Conservation (phyloP, 352 stramenopile species). For the Pythium phragmiticola region DNA sequence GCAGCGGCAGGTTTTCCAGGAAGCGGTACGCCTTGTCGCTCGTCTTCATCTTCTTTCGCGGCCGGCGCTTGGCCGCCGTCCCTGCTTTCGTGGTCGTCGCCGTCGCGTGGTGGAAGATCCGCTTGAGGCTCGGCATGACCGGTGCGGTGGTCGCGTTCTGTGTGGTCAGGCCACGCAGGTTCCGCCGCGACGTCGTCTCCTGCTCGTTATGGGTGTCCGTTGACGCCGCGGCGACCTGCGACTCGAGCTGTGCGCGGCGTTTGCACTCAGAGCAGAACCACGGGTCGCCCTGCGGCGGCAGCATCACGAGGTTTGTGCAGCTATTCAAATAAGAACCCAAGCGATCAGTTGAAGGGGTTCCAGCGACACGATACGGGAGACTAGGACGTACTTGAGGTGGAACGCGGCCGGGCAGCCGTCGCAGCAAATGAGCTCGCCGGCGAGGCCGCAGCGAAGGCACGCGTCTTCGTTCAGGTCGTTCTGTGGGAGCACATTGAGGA, state of each 20-base stretch:
- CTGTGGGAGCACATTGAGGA: conserved; percentile 22
- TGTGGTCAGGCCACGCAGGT: conserved; percentile 40
- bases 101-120: conserved; percentile 44
- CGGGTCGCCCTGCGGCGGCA: conserved; percentile 47
- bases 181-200: conserved; percentile 23
- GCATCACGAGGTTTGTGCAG: conserved; percentile 65
- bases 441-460: conserved; percentile 69
- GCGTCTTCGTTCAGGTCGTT: conserved; percentile 83
- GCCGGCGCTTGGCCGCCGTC: conserved; percentile 33
- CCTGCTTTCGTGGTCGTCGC: conserved; percentile 27
- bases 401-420: conserved; percentile 77
- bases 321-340: conserved; percentile 17
- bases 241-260: conserved; percentile 29
- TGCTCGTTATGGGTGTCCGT: not conserved
- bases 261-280: conserved; percentile 76
- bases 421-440: conserved; percentile 78
- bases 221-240: not conserved
- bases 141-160: conserved; percentile 17
- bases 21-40: conserved; percentile 54
- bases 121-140: conserved; percentile 58
- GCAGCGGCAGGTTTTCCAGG: conserved; percentile 64
- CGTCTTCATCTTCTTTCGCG: conserved; percentile 54
- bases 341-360: not conserved
- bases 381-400: conserved; percentile 51
- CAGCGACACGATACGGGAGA: not conserved